These are phyloP conservation scores for Metschnikowia lunata DNA, from an alignment of 805 yeast species.

Conservation along the genomic window DNA sequence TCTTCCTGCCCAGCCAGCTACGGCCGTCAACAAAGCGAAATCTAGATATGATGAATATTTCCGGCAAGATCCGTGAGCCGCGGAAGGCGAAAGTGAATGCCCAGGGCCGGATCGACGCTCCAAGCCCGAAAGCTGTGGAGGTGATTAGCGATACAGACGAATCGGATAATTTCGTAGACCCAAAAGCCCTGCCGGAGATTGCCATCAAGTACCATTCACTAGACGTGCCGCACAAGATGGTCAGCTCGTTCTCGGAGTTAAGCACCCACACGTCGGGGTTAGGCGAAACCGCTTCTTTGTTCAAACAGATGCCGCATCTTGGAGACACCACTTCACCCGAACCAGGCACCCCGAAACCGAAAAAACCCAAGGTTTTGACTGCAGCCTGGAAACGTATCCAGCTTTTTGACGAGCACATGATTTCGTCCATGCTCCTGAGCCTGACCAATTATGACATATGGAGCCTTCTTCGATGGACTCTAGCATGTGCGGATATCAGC, in stretches of 20 bases:
- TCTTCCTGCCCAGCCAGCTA: background rate
- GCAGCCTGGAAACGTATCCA: slow-evolving; percentile 12
- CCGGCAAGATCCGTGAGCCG: background rate
- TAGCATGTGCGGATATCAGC: slow-evolving; percentile 31
- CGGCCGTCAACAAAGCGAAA: background rate
- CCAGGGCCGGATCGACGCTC: background rate
- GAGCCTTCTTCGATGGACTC: slow-evolving; percentile 33
- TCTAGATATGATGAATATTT: background rate
- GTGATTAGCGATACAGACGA: slow-evolving; percentile 25
- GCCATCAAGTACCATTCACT: slow-evolving; percentile 1
- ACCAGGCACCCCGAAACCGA: slow-evolving; percentile 8
- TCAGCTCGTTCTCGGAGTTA: slow-evolving; percentile 12
- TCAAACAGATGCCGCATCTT: slow-evolving; percentile 18
- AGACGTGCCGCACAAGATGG: slow-evolving; percentile 1
- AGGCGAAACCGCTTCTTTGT: slow-evolving; percentile 18
- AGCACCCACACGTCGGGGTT: slow-evolving; percentile 14
- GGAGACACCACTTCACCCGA: slow-evolving; percentile 14
- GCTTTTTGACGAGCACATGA: slow-evolving; percentile 31
- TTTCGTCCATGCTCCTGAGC: slow-evolving; percentile 24
- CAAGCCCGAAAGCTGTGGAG: slow-evolving; percentile 9
- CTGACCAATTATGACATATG: slow-evolving; percentile 24
- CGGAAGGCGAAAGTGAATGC: background rate
- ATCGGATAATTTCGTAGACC: slow-evolving; percentile 10
- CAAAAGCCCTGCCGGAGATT: background rate
- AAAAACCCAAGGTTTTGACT: slow-evolving; percentile 1